Conservation (phyloP, 345 rosid genomes). For the Gossypium anomalum region DNA sequence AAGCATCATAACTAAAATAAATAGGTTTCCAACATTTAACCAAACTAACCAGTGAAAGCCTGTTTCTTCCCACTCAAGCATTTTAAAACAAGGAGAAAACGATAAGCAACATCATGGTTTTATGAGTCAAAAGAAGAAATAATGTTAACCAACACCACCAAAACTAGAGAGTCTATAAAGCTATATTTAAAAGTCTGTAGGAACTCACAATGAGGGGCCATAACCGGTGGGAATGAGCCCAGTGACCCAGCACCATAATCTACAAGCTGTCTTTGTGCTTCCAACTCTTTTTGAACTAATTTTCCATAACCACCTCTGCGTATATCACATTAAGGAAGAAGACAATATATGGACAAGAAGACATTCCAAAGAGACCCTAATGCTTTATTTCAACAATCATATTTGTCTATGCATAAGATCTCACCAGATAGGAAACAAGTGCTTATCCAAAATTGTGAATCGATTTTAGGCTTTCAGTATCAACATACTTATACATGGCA, state of each 20-base stretch:
- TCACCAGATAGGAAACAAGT: not conserved
- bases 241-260: constrained; percentile 94
- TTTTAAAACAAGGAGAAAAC: not conserved
- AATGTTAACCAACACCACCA: constrained; percentile 11
- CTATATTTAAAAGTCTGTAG: constrained; percentile 9
- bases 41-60: not conserved
- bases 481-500: not conserved
- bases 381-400: not conserved
- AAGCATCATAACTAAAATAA: not conserved
- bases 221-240: constrained; percentile 61
- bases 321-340: constrained; percentile 41
- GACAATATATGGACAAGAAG: constrained; percentile 5
- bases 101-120: not conserved
- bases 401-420: not conserved
- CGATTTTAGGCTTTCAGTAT: not conserved
- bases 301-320: constrained; percentile 99
- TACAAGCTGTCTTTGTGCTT: constrained; percentile 90
- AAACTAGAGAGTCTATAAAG: not conserved
- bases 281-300: constrained; percentile 83
- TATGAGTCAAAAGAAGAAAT: not conserved
- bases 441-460: not conserved
- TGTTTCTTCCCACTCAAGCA: not conserved
- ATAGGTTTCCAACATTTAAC: not conserved
- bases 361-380: not conserved
- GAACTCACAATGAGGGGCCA: constrained; percentile 70